These are phyloP conservation scores for Panaeolus cyanescens DNA, from an alignment of 768 basidiomycete species.

Conservation along the genomic window DNA sequence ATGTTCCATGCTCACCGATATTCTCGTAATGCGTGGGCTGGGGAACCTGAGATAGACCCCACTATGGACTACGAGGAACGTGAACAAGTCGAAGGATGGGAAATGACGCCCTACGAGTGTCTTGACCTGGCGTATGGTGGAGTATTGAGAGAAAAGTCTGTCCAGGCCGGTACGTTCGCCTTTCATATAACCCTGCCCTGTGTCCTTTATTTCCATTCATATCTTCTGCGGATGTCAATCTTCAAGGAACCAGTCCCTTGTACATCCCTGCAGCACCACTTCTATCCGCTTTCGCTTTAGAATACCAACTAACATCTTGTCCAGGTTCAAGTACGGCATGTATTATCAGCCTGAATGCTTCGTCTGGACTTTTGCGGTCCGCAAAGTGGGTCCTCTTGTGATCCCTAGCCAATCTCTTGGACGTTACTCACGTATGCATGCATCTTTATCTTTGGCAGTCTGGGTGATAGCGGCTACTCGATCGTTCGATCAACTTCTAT, in stretches of 20 bases:
- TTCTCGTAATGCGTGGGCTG: slow-evolving; percentile 74
- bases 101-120: slow-evolving; percentile 72
- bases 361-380: slow-evolving; percentile 72
- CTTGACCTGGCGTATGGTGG: slow-evolving; percentile 72
- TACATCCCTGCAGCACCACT: not conserved
- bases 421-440: not conserved
- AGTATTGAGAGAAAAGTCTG: slow-evolving; percentile 66
- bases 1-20: slow-evolving; percentile 86
- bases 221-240: not conserved
- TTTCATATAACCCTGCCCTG: slow-evolving; percentile 15
- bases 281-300: not conserved
- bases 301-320: not conserved
- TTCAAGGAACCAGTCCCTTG: not conserved
- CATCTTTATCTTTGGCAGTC: slow-evolving; percentile 36
- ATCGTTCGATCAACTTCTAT: slow-evolving; percentile 71
- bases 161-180: slow-evolving; percentile 60
- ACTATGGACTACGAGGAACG: slow-evolving; percentile 71
- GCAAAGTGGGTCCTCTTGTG: slow-evolving; percentile 60
- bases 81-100: slow-evolving; percentile 73
- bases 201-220: not conserved
- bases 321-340: slow-evolving; percentile 87
- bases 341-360: slow-evolving; percentile 70
- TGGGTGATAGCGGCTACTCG: slow-evolving; percentile 80
- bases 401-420: slow-evolving; percentile 7
- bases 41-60: slow-evolving; percentile 82